Evolutionary conservation across 108 stramenopile species (phyloP).

Genomic region (Fragilaria radians): DNA sequence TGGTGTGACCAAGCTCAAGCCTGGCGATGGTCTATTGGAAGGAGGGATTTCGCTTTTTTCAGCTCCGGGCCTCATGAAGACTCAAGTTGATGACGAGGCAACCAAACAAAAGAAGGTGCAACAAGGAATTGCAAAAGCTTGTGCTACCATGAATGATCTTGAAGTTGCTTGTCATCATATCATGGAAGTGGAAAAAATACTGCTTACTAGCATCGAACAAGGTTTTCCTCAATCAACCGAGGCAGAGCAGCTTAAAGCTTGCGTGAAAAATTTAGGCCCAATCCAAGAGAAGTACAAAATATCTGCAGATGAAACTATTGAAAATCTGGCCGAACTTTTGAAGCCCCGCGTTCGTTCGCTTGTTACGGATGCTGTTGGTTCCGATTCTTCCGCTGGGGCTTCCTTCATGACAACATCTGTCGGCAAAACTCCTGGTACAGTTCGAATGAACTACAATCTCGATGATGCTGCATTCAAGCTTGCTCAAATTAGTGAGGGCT

Average conservation of each 20-base stretch:
- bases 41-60: slow-evolving; percentile 61
- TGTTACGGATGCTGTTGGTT: slow-evolving; percentile 76
- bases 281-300: slow-evolving; percentile 53
- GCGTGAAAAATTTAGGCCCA: slow-evolving; percentile 52
- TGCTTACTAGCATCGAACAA: slow-evolving; percentile 44
- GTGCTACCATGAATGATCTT: slow-evolving; percentile 78
- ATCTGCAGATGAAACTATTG: slow-evolving; percentile 48
- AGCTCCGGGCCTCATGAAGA: slow-evolving; percentile 11
- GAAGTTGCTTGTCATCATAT: slow-evolving; percentile 70
- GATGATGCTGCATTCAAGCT: slow-evolving; percentile 74
- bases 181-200: slow-evolving; percentile 45
- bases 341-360: slow-evolving; percentile 68
- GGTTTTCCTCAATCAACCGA: slow-evolving; percentile 53
- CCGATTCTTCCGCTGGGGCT: slow-evolving; percentile 34
- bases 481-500: slow-evolving; percentile 73
- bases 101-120: slow-evolving; percentile 36
- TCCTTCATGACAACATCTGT: slow-evolving; percentile 30
- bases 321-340: slow-evolving; percentile 53
- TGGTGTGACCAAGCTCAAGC: slow-evolving; percentile 58
- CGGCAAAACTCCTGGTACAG: slow-evolving; percentile 30
- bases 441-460: slow-evolving; percentile 73
- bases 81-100: slow-evolving; percentile 28
- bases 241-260: slow-evolving; percentile 75
- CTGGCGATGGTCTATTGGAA: slow-evolving; percentile 72
- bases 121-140: slow-evolving; percentile 58